Conservation (phyloP, 345 rosid species). For the Carallia brachiata region DNA sequence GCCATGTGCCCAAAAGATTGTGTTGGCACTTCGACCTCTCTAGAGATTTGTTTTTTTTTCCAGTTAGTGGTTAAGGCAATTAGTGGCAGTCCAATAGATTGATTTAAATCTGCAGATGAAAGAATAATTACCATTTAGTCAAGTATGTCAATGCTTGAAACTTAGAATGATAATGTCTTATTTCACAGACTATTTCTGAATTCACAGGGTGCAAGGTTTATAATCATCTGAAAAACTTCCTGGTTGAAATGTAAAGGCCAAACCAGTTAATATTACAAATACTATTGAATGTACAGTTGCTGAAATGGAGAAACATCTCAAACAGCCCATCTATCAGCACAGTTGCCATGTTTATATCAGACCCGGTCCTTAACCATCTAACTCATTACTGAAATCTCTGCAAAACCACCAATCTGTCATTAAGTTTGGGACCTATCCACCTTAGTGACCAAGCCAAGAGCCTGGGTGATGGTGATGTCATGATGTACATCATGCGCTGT, state of each 20-base stretch:
- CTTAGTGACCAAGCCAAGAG: constrained; percentile 6
- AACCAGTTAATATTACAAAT: no score
- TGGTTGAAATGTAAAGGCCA: no score
- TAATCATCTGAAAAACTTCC: no score
- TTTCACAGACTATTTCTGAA: no score
- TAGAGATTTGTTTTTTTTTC: neutral
- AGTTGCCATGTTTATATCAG: neutral
- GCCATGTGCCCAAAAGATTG: neutral
- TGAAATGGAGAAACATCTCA: neutral
- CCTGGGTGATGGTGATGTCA: neutral
- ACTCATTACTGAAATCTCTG: neutral
- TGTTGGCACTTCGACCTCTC: neutral
- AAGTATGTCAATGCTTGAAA: no score
- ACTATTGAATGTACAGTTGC: no score
- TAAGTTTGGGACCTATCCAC: constrained; percentile 18
- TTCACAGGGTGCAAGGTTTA: no score
- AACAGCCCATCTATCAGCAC: neutral
- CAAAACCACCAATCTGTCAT: neutral
- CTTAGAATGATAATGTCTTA: no score
- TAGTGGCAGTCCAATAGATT: no score
- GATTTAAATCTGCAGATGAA: no score
- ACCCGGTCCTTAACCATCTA: neutral
- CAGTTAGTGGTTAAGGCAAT: no score
- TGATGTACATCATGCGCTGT: constrained; percentile 3
- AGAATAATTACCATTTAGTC: no score